Percentiles rank a stretch among this genome's conserved stretches.
phyloP scores from a whole-genome alignment of 305 asterid genomes.

The Fraxinus xanthoxyloides region DNA sequence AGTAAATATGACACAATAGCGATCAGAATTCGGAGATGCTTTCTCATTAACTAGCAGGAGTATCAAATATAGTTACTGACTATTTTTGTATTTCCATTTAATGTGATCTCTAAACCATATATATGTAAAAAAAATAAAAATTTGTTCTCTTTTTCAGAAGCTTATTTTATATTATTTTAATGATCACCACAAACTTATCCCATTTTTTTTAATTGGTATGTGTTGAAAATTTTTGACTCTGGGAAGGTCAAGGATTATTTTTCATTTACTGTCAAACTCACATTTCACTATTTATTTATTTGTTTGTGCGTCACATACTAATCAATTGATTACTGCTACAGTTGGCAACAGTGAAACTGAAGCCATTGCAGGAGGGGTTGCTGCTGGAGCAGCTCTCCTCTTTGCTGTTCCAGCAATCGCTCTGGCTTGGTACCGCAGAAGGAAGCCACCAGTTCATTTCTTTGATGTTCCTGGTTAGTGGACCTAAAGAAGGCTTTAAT shows the following conservation, averaged over 20 bases:
- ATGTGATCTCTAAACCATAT: background rate
- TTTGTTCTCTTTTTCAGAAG: background rate
- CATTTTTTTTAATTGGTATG: background rate
- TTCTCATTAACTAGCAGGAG: background rate
- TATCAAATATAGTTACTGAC: background rate
- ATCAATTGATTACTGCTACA: conserved; percentile 33
- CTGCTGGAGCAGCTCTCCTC: conserved; percentile 72
- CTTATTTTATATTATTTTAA: background rate
- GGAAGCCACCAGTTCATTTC: conserved; percentile 58
- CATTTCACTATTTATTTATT: conserved; percentile 8
- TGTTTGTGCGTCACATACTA: conserved; percentile 14
- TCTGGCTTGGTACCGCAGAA: conserved; percentile 54
- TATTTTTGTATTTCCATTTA: background rate
- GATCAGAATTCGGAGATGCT: background rate
- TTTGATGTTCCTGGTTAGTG: conserved; percentile 67
- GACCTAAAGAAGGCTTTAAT: conserved; percentile 12
- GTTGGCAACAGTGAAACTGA: conserved; percentile 60
- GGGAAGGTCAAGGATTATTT: background rate
- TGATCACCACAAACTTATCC: background rate
- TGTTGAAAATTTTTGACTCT: conserved; percentile 5
- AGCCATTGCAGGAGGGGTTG: conserved; percentile 75
- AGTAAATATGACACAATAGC: background rate
- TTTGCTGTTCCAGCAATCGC: conserved; percentile 69
- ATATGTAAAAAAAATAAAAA: background rate
- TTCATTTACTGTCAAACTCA: conserved; percentile 2